phyloP scores from a whole-genome alignment of 1,284 basidiomycete species.

The Pulveroboletus sp. region DNA sequence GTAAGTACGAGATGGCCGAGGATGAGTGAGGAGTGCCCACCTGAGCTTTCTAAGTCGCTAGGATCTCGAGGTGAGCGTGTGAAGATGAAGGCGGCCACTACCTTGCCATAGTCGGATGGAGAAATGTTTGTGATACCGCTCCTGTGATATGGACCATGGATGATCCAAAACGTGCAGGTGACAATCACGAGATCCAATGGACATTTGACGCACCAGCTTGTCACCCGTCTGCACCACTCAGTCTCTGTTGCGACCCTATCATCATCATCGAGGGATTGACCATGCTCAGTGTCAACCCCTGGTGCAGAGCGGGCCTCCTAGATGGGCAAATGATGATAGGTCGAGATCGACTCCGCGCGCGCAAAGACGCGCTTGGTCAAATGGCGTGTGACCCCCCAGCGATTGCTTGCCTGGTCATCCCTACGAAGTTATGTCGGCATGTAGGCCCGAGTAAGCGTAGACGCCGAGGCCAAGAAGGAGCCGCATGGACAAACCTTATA shows the following conservation, averaged over 20 bases:
- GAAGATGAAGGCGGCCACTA: conserved; percentile 82
- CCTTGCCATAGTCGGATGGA: conserved; percentile 66
- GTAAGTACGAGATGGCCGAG: neutral
- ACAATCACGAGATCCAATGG: conserved; percentile 70
- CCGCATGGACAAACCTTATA: too few species aligned
- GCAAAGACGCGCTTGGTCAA: conserved; percentile 63
- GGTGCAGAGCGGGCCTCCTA: conserved; percentile 63
- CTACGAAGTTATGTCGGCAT: too few species aligned
- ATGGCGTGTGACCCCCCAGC: too few species aligned
- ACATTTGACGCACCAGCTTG: conserved; percentile 48
- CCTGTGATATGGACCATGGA: conserved; percentile 43
- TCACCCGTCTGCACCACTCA: conserved; percentile 35
- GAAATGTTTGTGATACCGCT: conserved; percentile 69
- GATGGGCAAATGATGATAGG: conserved; percentile 79
- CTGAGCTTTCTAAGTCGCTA: conserved; percentile 43
- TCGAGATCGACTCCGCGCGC: conserved; percentile 60
- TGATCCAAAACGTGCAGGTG: conserved; percentile 69
- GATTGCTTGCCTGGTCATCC: too few species aligned
- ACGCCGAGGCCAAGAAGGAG: too few species aligned
- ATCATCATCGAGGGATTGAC: conserved; percentile 82
- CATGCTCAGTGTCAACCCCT: conserved; percentile 70
- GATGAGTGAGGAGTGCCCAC: conserved; percentile 23
- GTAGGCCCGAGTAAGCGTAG: too few species aligned
- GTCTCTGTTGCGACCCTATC: conserved; percentile 46
- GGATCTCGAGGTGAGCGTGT: conserved; percentile 55